Base-by-base conservation (phyloP, 2,329 filamentous ascomycete genomes). In the Tolypocladium inflatum region DNA sequence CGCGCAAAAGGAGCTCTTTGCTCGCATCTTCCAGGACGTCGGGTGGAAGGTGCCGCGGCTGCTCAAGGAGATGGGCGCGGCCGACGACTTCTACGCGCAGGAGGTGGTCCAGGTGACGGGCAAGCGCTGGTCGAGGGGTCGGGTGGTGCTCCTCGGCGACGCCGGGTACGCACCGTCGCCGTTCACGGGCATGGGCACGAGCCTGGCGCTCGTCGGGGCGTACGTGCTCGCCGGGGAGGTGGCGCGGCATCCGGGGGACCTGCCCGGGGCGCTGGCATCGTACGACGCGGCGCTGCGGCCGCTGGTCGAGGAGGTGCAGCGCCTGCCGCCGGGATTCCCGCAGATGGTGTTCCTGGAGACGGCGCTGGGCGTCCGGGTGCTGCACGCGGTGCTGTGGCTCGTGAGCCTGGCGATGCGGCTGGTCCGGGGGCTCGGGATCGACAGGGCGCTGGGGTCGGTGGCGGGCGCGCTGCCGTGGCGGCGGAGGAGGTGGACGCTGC, bases 211-310 rank as follows among this genome's bases (percentile, higher is more conserved):
- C 26, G 64, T 74, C 1, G 75, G 75, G 2, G 80, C 78, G 1
- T 81, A 82, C 61, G 69, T 79, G 0, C 71, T 84, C 1, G 80
- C 80, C 0, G 78, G 79, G 2, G 76, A 77, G 53, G 67, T 80
- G n/a, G 57, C 60, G 15, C 60, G 60, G 13, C 60, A 66, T 26
- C 61, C 62, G 0, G 37, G 60, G 13, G 63, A 68, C 45, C 57
- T 71, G 13, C 26, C 60, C 1, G 64, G 65, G 7, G 76, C 68
- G 2, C 65, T 76, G 7, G 61, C 65, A 4, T 62, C 63, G 4
- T 81, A 81, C 50, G 75, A 80, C 58, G 45, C 63, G 37, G 67
- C 65, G 9, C 70, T 79, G 61, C 65, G 69, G 3, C 76, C 75
- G 0, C 70, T 73, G 38, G 72, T 79, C 5, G 66, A 70, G 19